phyloP scores from a whole-genome alignment of 371 early-diverging fungal species.

The Haplosporangium sp. region DNA sequence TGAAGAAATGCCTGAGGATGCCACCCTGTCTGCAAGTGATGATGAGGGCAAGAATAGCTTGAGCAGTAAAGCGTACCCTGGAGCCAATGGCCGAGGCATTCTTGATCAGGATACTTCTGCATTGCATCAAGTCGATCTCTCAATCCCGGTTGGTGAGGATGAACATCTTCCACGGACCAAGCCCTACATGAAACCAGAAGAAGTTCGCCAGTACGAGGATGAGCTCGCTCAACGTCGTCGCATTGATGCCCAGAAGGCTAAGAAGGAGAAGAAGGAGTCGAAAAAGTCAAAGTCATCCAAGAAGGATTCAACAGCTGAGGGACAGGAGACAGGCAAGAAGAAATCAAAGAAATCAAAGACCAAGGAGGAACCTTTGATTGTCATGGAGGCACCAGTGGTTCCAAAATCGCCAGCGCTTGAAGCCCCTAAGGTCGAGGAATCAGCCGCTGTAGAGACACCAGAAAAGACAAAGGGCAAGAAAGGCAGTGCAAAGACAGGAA shows the following conservation, averaged over 20 bases:
- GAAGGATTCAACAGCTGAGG: constrained; percentile 22
- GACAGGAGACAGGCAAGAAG: constrained; percentile 15
- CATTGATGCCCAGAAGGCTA: constrained; percentile 43
- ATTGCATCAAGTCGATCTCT: constrained; percentile 68
- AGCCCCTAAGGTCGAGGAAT: constrained; percentile 16
- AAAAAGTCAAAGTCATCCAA: constrained; percentile 60
- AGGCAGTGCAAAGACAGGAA: constrained; percentile 12
- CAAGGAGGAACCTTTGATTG: constrained; percentile 33
- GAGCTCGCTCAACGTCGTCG: constrained; percentile 61
- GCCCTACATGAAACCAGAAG: constrained; percentile 73
- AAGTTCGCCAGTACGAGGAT: constrained; percentile 67
- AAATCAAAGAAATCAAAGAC: constrained; percentile 37
- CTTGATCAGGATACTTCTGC: constrained; percentile 59
- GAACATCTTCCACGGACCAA: constrained; percentile 70
- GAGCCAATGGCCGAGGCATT: constrained; percentile 54
- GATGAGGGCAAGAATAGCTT: constrained; percentile 31
- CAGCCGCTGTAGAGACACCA: constrained; percentile 14
- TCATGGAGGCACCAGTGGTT: constrained; percentile 16
- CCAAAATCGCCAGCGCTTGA: constrained; percentile 18
- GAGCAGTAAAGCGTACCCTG: constrained; percentile 2
- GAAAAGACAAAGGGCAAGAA: constrained; percentile 40
- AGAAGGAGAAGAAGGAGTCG: constrained; percentile 35
- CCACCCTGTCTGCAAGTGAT: constrained; percentile 62
- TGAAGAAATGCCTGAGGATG: constrained; percentile 78
- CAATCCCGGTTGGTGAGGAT: constrained; percentile 68